phyloP scores from a whole-genome alignment of 306 rosid species.

The Quercus cerris region DNA sequence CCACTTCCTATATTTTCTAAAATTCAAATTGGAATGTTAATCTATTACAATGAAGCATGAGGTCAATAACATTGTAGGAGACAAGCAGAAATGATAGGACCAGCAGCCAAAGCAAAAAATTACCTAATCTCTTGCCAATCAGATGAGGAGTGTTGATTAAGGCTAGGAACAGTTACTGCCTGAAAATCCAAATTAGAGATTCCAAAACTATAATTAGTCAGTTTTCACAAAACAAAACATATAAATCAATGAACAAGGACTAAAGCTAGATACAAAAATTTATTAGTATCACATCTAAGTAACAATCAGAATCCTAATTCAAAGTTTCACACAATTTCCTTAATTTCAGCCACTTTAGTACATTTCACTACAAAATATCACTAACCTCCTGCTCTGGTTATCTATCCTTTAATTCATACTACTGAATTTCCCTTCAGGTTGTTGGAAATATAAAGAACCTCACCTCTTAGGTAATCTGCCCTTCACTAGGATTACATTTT shows the following conservation, averaged over 20 bases:
- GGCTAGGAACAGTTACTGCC: conserved; percentile 42
- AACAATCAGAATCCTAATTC: background rate
- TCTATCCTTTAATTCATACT: background rate
- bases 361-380: background rate
- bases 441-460: no score
- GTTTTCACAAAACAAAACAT: conserved; percentile 1
- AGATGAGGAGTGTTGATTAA: conserved; percentile 54
- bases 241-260: background rate
- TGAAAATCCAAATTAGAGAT: conserved; percentile 28
- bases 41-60: conserved; percentile 4
- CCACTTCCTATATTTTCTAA: background rate
- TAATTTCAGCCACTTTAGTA: background rate
- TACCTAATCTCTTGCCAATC: conserved; percentile 99
- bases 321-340: background rate
- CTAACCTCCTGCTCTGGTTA: background rate
- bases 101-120: background rate
- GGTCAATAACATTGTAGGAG: conserved; percentile 4
- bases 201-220: conserved; percentile 13
- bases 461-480: no score
- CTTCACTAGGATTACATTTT: no score
- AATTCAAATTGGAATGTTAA: background rate
- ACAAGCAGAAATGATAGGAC: background rate
- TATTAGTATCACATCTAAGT: background rate
- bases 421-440: no score
- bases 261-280: background rate